Evolutionary conservation across 345 rosid species (phyloP).

Genomic region (Heritiera littoralis): DNA sequence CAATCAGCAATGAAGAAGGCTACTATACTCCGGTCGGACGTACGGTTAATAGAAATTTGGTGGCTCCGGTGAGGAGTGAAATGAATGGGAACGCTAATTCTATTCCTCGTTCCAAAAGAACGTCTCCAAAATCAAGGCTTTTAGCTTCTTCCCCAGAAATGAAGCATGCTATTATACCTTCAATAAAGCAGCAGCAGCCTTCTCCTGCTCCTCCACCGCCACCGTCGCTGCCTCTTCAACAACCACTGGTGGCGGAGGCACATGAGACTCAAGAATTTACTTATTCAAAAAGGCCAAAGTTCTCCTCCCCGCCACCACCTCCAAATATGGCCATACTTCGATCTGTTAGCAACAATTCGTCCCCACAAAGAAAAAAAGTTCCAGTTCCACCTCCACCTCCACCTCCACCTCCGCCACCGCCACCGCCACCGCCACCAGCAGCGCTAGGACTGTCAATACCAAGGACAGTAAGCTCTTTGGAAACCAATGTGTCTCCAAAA

Average conservation of each 20-base stretch:
- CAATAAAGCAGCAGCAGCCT: conserved; percentile 60
- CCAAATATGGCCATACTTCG: conserved; percentile 78
- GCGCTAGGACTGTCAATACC: conserved; percentile 33
- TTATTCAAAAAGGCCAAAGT: conserved; percentile 57
- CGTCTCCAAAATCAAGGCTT: conserved; percentile 72
- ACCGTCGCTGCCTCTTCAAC: conserved; percentile 24
- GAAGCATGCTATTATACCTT: conserved; percentile 83
- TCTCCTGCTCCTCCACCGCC: conserved; percentile 46
- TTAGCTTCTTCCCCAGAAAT: conserved; percentile 77
- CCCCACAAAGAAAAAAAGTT: conserved; percentile 40
- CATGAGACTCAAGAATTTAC: conserved; percentile 25
- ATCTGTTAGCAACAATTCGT: conserved; percentile 45
- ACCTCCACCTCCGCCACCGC: conserved; percentile 84
- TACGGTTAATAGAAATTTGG: conserved; percentile 28
- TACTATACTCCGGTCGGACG: conserved; percentile 62
- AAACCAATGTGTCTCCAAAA: conserved; percentile 33
- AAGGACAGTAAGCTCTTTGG: conserved; percentile 38
- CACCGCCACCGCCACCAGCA: conserved; percentile 53
- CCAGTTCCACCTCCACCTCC: conserved; percentile 63
- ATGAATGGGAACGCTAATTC: conserved; percentile 26
- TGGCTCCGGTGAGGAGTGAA: conserved; percentile 18
- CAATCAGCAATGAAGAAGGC: conserved; percentile 63
- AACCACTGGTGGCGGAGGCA: conserved; percentile 13
- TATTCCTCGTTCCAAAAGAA: conserved; percentile 81
- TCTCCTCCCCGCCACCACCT: conserved; percentile 87